Evolutionary conservation across 768 basidiomycete genomes (phyloP).

Genomic region (Boletus rubroflammeus): DNA sequence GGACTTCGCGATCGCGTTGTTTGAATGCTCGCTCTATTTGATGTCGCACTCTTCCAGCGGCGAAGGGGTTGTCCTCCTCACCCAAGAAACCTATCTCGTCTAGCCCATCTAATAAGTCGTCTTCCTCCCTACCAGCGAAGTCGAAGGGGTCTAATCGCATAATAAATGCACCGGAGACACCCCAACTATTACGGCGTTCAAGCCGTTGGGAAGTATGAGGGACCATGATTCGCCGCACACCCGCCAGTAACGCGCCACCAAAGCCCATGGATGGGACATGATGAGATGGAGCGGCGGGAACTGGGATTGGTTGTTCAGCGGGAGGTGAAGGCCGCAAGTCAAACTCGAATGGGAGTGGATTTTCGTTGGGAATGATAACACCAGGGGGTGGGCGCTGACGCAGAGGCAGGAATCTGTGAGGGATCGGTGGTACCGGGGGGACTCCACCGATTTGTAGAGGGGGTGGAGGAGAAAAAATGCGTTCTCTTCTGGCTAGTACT

Average conservation of each 20-base stretch:
- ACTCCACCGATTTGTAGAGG: constrained; percentile 36
- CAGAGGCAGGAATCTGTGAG: constrained; percentile 38
- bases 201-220: constrained; percentile 9
- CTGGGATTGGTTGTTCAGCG: constrained; percentile 25
- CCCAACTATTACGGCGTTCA: constrained; percentile 21
- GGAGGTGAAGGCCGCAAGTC: constrained; percentile 21
- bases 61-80: constrained; percentile 11
- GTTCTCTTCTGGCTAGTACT: constrained; percentile 20
- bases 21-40: constrained; percentile 26
- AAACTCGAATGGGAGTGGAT: constrained; percentile 52
- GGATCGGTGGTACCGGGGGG: constrained; percentile 57
- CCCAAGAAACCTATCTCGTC: constrained; percentile 18
- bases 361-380: constrained; percentile 47
- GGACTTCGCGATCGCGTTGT: constrained; percentile 11
- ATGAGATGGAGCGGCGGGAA: constrained; percentile 50
- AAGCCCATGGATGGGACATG: constrained; percentile 58
- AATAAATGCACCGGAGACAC: constrained; percentile 25
- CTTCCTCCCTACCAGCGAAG: constrained; percentile 12
- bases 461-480: constrained; percentile 48
- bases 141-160: constrained; percentile 32
- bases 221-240: constrained; percentile 29
- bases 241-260: constrained; percentile 59
- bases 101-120: constrained; percentile 10
- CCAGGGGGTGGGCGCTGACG: constrained; percentile 37
- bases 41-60: constrained; percentile 14